Evolutionary conservation across 805 yeast species (phyloP).

Genomic region (Zygotorulaspora danielsina): DNA sequence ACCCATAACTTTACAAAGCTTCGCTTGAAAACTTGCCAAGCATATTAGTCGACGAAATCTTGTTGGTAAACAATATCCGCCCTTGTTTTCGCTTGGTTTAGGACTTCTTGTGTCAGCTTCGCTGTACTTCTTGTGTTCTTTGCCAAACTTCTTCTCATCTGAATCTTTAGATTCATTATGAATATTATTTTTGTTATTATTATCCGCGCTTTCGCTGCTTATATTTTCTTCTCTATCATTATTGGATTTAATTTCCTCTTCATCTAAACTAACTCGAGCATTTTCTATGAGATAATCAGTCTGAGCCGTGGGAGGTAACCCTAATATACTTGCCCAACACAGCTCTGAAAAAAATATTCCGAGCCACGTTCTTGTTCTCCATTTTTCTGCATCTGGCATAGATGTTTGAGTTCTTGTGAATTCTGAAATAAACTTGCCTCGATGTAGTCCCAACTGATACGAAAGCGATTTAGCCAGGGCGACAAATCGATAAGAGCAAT

Average conservation of each 20-base stretch:
- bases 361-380: slow-evolving; percentile 93
- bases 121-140: not conserved
- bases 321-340: slow-evolving; percentile 83
- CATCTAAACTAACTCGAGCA: slow-evolving; percentile 58
- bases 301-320: slow-evolving; percentile 81
- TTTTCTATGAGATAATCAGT: slow-evolving; percentile 78
- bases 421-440: slow-evolving; percentile 88
- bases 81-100: slow-evolving; percentile 1
- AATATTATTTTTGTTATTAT: slow-evolving; percentile 2
- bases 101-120: not conserved
- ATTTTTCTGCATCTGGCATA: slow-evolving; percentile 83
- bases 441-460: slow-evolving; percentile 80
- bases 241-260: slow-evolving; percentile 12
- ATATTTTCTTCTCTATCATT: not conserved
- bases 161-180: not conserved
- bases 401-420: slow-evolving; percentile 86
- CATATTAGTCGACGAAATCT: slow-evolving; percentile 68
- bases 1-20: slow-evolving; percentile 81
- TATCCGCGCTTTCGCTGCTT: not conserved
- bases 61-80: slow-evolving; percentile 46
- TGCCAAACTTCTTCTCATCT: not conserved
- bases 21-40: slow-evolving; percentile 77
- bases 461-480: slow-evolving; percentile 83
- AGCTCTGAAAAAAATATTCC: slow-evolving; percentile 85
- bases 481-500: slow-evolving; percentile 82